A percentile compares a stretch with the other conserved stretches of the same genome.
phyloP scores from a whole-genome alignment of 495 filamentous ascomycete genomes.

The Amphirosellinia nigrospora region DNA sequence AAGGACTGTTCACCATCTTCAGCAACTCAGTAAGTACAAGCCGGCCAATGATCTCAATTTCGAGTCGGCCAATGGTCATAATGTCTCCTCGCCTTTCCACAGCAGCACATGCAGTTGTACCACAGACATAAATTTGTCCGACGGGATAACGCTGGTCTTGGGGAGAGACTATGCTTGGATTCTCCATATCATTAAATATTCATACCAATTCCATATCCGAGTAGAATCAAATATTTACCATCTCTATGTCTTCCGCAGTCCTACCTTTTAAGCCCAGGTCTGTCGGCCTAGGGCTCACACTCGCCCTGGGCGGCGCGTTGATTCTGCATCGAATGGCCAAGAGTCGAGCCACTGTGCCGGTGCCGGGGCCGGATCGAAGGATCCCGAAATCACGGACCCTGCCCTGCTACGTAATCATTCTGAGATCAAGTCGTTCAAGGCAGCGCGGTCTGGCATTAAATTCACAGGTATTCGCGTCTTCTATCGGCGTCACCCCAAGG shows the following conservation, averaged over 20 bases:
- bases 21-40: slow-evolving; percentile 21
- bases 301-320: slow-evolving; percentile 34
- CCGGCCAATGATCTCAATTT: slow-evolving; percentile 11
- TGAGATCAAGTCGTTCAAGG: slow-evolving; percentile 71
- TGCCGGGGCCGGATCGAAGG: too few species aligned
- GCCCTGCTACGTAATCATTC: slow-evolving; percentile 79
- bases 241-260: slow-evolving; percentile 32
- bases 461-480: slow-evolving; percentile 86
- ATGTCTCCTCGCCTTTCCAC: slow-evolving; percentile 15
- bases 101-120: slow-evolving; percentile 6
- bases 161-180: not conserved
- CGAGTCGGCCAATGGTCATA: not conserved
- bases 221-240: slow-evolving; percentile 32
- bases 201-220: slow-evolving; percentile 7
- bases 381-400: slow-evolving; percentile 65
- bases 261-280: slow-evolving; percentile 25
- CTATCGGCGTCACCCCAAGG: slow-evolving; percentile 79
- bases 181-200: not conserved
- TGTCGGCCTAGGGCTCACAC: slow-evolving; percentile 31
- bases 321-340: slow-evolving; percentile 39
- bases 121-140: slow-evolving; percentile 11
- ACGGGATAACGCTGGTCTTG: not conserved
- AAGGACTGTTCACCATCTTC: not conserved
- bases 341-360: slow-evolving; percentile 33
- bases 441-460: slow-evolving; percentile 59